phyloP scores from a whole-genome alignment of 140 eudicot genomes.

The Flaveria floridana region DNA sequence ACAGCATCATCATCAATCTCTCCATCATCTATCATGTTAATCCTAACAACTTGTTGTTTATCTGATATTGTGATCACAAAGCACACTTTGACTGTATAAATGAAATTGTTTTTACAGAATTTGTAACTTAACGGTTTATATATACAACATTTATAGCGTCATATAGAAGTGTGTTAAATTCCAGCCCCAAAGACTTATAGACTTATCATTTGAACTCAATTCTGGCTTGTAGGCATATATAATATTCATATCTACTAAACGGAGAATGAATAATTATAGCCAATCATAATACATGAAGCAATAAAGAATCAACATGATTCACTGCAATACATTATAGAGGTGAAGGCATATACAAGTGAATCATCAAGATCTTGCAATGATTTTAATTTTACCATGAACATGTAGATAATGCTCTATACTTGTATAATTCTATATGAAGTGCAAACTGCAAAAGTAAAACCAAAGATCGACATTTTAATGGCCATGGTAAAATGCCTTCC shows the following conservation, averaged over 20 bases:
- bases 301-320: constrained; percentile 2
- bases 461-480: not conserved
- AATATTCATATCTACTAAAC: not conserved
- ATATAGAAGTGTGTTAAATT: not conserved
- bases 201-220: no score
- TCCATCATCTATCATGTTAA: not conserved
- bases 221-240: no score
- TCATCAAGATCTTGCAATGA: not conserved
- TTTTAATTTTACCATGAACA: constrained; percentile 1
- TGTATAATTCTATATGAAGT: constrained; percentile 9
- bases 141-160: not conserved
- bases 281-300: not conserved
- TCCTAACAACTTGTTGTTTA: not conserved
- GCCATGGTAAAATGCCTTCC: not conserved
- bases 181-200: not conserved
- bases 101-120: not conserved
- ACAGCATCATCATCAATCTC: not conserved
- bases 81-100: not conserved
- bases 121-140: not conserved
- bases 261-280: not conserved
- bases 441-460: not conserved
- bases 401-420: not conserved
- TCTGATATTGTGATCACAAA: not conserved
- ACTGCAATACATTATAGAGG: constrained; percentile 6
- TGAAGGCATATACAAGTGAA: not conserved